These are phyloP conservation scores for Schwanniomyces etchellsii DNA, from an alignment of 1,139 yeast genomes.

Conservation along the genomic window DNA sequence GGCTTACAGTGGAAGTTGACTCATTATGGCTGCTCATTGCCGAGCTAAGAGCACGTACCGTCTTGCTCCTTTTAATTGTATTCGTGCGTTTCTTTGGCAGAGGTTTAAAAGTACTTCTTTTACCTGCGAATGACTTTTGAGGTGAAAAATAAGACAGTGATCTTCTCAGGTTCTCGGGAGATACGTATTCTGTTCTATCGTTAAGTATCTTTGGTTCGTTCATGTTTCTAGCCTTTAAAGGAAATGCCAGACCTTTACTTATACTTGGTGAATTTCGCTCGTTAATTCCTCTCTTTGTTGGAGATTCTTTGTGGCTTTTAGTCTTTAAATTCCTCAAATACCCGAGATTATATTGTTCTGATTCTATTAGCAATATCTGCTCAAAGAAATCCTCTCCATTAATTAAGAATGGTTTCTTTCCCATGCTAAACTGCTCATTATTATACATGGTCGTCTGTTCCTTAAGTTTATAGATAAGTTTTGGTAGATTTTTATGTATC, in stretches of 20 bases:
- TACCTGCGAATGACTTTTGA: not conserved
- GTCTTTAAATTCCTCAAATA: constrained; percentile 9
- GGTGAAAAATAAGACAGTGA: not conserved
- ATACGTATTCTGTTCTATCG: not conserved
- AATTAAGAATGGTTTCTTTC: constrained; percentile 34
- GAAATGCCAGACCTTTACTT: too few species aligned
- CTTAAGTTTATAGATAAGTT: constrained; percentile 48
- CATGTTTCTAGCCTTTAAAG: constrained; percentile 2
- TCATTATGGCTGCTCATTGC: not conserved
- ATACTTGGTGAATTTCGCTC: constrained; percentile 5
- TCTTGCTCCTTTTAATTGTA: not conserved
- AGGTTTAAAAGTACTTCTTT: not conserved
- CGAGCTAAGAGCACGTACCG: not conserved
- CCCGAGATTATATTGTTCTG: constrained; percentile 20
- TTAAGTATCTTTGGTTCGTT: not conserved
- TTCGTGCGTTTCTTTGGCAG: constrained; percentile 3
- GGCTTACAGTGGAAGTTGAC: not conserved
- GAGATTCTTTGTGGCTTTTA: not conserved
- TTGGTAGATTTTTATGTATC: constrained; percentile 63
- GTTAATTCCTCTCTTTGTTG: not conserved
- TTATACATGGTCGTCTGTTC: constrained; percentile 45
- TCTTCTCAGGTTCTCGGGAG: not conserved
- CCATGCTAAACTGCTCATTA: constrained; percentile 18
- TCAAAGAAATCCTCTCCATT: constrained; percentile 45
- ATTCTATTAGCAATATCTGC: constrained; percentile 36